Evolutionary conservation across 768 basidiomycete species (phyloP), one percentile per base, ranked within the genome.

Genomic region (Panaeolus cyanescens): DNA sequence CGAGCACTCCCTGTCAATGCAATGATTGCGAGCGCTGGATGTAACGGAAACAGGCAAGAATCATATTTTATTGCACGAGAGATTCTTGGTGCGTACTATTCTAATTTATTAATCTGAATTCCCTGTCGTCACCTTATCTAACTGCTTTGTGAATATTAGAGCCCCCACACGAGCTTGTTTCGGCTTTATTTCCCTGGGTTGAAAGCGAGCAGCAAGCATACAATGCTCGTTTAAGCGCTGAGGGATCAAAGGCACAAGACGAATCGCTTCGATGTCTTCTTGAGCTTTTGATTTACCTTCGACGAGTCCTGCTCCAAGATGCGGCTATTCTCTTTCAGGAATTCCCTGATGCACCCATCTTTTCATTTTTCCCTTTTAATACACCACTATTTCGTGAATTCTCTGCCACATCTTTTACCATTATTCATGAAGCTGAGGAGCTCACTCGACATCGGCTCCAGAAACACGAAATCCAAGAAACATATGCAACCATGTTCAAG

Each of bases 281-380:
- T 0, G 42, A 56, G 0, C 37, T 76, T 0, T 62, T 79, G 0
- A 8, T 45, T 1, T 65, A 67, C 60, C 55, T 77, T 0, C 68
- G 64, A 8, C 55, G 31, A 1, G 66, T 78, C 19, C 61, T 78
- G 2, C 65, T 78, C 8, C 74, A 78, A 67, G 77, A 79, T 56
- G 61, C 66, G 1, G 76, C 76, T 2, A 50, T 77, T 19, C 64
- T 79, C 0, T 75, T 57, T 34, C 28, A 39, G 0, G 28, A 55
- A 0, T 34, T 71, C 50, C 71, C 72, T 0, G 10, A 63, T 1
- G 55, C 59, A 10, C 39, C 64, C 0, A 40, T 77, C 5, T 77
- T 73, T 54, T 55, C 63, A 1, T 72, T 58, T 32, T 20, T 66
- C 1, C 73, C 71, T 0, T 75, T 77, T 60, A 67, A 71, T 56